Percentiles rank a stretch among this genome's conserved stretches.
Evolutionary conservation across 345 rosid genomes (phyloP).

Genomic region (Psidium guajava): DNA sequence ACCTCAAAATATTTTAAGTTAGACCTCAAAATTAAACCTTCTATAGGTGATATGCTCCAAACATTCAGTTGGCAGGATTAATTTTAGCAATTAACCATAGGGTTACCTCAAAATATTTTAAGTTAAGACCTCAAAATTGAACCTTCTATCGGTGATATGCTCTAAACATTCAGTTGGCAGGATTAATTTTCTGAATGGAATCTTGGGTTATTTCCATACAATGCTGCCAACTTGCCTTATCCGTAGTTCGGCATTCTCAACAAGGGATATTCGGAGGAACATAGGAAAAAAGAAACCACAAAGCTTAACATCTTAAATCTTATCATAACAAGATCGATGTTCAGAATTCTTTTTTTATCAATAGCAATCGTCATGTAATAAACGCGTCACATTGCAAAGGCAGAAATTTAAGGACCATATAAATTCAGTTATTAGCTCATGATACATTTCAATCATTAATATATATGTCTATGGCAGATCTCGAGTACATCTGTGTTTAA

Average conservation of each 20-base stretch:
- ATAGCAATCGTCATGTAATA: background rate
- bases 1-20: background rate
- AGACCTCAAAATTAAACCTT: background rate
- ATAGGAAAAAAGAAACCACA: background rate
- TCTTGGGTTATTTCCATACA: background rate
- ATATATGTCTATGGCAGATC: background rate
- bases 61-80: background rate
- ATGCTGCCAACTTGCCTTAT: background rate
- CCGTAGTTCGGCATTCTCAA: background rate
- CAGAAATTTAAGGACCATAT: background rate
- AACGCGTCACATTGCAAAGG: background rate
- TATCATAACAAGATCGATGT: background rate
- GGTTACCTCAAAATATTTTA: background rate
- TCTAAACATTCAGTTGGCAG: background rate
- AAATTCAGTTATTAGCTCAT: background rate
- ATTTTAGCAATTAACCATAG: background rate
- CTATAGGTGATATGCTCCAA: background rate
- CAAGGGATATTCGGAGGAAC: background rate
- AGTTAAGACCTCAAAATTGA: background rate
- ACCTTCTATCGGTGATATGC: background rate
- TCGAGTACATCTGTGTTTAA: background rate
- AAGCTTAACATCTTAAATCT: background rate
- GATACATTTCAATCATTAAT: background rate
- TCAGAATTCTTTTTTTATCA: background rate
- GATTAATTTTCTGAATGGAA: background rate